Evolutionary conservation across 1,139 yeast species (phyloP).

Genomic region (Geotrichum aggregatum): DNA sequence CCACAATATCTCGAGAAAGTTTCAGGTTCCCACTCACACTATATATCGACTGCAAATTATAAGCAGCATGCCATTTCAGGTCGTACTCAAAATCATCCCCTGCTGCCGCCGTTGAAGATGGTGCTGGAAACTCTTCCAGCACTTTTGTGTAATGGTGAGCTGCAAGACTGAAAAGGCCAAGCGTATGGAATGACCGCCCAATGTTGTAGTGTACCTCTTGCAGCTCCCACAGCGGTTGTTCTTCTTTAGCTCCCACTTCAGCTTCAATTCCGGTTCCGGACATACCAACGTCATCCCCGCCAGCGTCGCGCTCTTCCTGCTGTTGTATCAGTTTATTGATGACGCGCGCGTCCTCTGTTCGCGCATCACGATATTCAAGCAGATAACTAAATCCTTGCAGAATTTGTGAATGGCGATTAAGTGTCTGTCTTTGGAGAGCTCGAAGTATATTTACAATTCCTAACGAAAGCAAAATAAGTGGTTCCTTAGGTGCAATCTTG

Average conservation of each 20-base stretch:
- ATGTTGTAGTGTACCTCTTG: slow-evolving; percentile 82
- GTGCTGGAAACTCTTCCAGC: slow-evolving; percentile 39
- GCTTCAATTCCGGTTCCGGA: slow-evolving; percentile 32
- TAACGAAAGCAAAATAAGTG: slow-evolving; percentile 67
- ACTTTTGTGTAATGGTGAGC: slow-evolving; percentile 67
- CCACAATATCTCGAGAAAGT: slow-evolving; percentile 60
- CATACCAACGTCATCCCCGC: slow-evolving; percentile 25
- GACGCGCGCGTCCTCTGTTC: slow-evolving; percentile 29
- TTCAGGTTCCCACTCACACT: slow-evolving; percentile 66
- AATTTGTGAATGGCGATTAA: slow-evolving; percentile 79
- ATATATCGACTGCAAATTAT: slow-evolving; percentile 72
- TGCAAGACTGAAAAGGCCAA: slow-evolving; percentile 73
- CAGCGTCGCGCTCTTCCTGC: not conserved
- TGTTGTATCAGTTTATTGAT: slow-evolving; percentile 6
- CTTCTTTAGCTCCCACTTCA: too few relatives aligned
- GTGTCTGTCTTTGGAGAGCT: slow-evolving; percentile 83
- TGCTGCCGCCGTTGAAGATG: too few relatives aligned
- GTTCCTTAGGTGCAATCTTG: slow-evolving; percentile 54
- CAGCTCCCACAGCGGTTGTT: slow-evolving; percentile 47
- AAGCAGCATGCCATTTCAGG: slow-evolving; percentile 74
- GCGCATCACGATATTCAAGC: slow-evolving; percentile 59
- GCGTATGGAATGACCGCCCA: slow-evolving; percentile 78
- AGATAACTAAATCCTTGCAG: slow-evolving; percentile 81
- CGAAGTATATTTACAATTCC: slow-evolving; percentile 87
- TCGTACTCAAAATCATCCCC: slow-evolving; percentile 47